Base-by-base conservation (phyloP, 2,329 filamentous ascomycete genomes). In the Penicillium sclerotiorum region DNA sequence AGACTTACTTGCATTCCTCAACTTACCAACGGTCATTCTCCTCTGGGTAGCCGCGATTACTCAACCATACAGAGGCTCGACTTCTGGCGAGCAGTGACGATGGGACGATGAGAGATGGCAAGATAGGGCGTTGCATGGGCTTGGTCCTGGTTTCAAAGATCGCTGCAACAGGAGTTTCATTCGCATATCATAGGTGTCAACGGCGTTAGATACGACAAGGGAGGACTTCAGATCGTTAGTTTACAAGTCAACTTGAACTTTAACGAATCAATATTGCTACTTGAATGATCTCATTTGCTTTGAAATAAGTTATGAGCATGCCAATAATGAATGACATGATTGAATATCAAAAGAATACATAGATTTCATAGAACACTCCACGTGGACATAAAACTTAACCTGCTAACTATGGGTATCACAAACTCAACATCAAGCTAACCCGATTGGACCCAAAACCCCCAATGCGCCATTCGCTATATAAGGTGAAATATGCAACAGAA, bases 391-490 rank as follows among this genome's bases (percentile, higher is more conserved):
- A 18, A 36, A 18, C 17, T 36, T 17, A 51, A 20, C 28, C 11
- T 28, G 28, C 39, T n/a, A 43, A 50, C 37, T 37, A 42, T 38
- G 54, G 57, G 57, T 57, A 60, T 59, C 53, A 57, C 18, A 32
- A 28, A 28, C n/a, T n/a, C 33, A 52, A 58, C 44, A 12, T n/a
- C 32, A 9, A 43, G 25, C 33, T 18, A 27, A 44, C 23, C 12
- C 21, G 39, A 27, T 33, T 12, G 28, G 15, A 13, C 11, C 28
- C 15, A 18, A 32, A 42, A 45, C 21, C 21, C 40, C 30, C 39
- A 43, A 32, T 27, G 47, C 44, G 25, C 37, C 46, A 27, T 8
- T 45, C 32, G 38, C 21, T 47, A 54, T 22, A 45, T 17, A 49
- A 55, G n/a, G n/a, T n/a, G n/a, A 40, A 17, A 23, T 32, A 12